Base-by-base conservation (phyloP, 2,329 filamentous ascomycete species). In the Pseudocercospora pini-densiflorae region DNA sequence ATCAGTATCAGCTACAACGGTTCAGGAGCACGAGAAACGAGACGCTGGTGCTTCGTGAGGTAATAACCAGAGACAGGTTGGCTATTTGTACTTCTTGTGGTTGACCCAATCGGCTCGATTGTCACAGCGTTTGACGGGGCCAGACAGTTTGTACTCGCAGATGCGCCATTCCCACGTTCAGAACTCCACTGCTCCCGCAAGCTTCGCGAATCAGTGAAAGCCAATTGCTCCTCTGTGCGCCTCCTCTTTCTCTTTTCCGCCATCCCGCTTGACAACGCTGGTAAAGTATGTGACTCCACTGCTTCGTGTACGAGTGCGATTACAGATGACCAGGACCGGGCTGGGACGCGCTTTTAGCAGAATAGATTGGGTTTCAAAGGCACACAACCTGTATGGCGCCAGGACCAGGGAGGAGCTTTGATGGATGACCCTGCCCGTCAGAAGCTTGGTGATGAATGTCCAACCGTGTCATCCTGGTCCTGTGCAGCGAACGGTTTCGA, bases 351-450 rank as follows among this genome's bases (percentile, higher is more conserved):
- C 31, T 51, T 49, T 23, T 24, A 16, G 31, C 27, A 47, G 59
- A 43, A 61, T 61, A 66, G 64, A 66, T 66, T 66, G 64, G 55
- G 64, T 66, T 66, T 66, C 61, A 51, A 54, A 58, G 43, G 55
- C 59, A 49, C 60, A 60, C 47, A 36, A 63, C 40, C 36, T 57
- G 60, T 58, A 40, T 40, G 23, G 55, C 55, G 55, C 55, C 55
- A 58, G 55, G 31, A 21, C 55, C 55, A 5, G 55, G 55, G 19
- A 29, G 31, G 8, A 58, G 62, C 36, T 51, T 51, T 24, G 45
- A 27, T 40, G 29, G 43, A 45, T 33, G 43, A 51, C 27, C 43
- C 29, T 61, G 59, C 45, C 29, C 59, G 31, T 40, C n/a, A 61
- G 59, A 61, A 61, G 59, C 59, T 61, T 61, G 59, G 24, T 33